These are phyloP conservation scores for Agaricales sp. DNA, from an alignment of 1,284 basidiomycete species.

Conservation along the genomic window DNA sequence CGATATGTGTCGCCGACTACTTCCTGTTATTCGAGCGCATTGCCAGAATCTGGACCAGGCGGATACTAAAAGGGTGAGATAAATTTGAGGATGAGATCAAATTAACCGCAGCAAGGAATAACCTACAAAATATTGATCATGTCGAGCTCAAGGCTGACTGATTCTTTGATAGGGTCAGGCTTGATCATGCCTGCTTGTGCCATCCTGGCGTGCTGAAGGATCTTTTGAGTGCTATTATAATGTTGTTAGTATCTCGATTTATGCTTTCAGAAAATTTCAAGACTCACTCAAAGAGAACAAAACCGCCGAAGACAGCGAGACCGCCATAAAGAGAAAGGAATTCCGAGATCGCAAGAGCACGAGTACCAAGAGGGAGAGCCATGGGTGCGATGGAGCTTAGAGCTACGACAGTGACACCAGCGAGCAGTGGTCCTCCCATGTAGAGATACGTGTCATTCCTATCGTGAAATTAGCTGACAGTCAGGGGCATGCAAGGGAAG, in stretches of 20 bases:
- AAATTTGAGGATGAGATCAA: background rate
- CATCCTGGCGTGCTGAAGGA: constrained; percentile 68
- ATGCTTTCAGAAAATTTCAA: background rate
- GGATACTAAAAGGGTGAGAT: constrained; percentile 39
- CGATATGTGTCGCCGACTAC: too few relatives aligned
- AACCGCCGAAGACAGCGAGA: constrained; percentile 79
- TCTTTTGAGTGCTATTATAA: constrained; percentile 61
- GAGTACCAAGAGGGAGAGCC: constrained; percentile 73
- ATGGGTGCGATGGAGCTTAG: constrained; percentile 81
- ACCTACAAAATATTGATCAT: constrained; percentile 82
- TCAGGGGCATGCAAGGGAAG: background rate
- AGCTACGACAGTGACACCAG: constrained; percentile 81
- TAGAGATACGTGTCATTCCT: constrained; percentile 81
- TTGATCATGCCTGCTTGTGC: constrained; percentile 59
- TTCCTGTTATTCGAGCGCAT: constrained; percentile 48
- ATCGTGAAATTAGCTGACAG: constrained; percentile 2
- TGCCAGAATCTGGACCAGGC: constrained; percentile 75
- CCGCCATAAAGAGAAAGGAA: constrained; percentile 78
- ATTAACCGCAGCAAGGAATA: constrained; percentile 6
- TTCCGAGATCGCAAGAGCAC: constrained; percentile 70
- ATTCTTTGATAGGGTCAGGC: constrained; percentile 73
- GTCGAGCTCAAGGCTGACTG: constrained; percentile 73
- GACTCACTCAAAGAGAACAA: constrained; percentile 80
- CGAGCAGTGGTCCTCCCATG: constrained; percentile 77
- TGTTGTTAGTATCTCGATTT: constrained; percentile 5